These are phyloP conservation scores for Ganoderma multipileum DNA, from an alignment of 1,284 basidiomycete species.

Conservation along the genomic window DNA sequence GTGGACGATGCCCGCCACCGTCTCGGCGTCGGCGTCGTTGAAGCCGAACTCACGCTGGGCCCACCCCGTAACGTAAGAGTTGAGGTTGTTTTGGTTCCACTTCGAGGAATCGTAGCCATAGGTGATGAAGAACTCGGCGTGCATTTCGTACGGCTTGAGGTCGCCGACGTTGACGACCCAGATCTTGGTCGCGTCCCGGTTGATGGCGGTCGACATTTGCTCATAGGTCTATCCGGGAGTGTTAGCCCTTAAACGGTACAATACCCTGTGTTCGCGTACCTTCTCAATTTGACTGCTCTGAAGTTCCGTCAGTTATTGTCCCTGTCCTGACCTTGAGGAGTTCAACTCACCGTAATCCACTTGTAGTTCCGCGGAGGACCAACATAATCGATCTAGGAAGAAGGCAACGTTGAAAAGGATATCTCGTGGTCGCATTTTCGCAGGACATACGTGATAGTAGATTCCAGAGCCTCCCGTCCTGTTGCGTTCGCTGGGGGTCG, in stretches of 20 bases:
- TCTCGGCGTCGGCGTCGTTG: slow-evolving; percentile 43
- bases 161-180: slow-evolving; percentile 74
- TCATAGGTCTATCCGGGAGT: slow-evolving; percentile 53
- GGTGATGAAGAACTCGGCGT: slow-evolving; percentile 72
- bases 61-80: slow-evolving; percentile 61
- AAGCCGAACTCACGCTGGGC: slow-evolving; percentile 72
- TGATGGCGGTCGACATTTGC: slow-evolving; percentile 66
- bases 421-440: no score
- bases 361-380: slow-evolving; percentile 65
- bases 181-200: slow-evolving; percentile 58
- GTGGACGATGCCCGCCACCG: slow-evolving; percentile 58
- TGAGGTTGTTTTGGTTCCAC: slow-evolving; percentile 59
- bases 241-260: neutral
- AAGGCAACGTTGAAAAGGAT: no score
- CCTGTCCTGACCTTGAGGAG: neutral
- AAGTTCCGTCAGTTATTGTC: neutral
- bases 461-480: slow-evolving; percentile 70
- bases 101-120: slow-evolving; percentile 65
- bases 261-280: slow-evolving; percentile 17
- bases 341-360: slow-evolving; percentile 56
- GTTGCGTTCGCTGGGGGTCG: slow-evolving; percentile 56
- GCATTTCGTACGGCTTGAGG: slow-evolving; percentile 75
- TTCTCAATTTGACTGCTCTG: slow-evolving; percentile 38
- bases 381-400: slow-evolving; percentile 44
- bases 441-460: slow-evolving; percentile 64